Evolutionary conservation across 2,329 filamentous ascomycete species (phyloP), one percentile per base, ranked within the genome.

Genomic region (Myriosclerotinia curreyana): DNA sequence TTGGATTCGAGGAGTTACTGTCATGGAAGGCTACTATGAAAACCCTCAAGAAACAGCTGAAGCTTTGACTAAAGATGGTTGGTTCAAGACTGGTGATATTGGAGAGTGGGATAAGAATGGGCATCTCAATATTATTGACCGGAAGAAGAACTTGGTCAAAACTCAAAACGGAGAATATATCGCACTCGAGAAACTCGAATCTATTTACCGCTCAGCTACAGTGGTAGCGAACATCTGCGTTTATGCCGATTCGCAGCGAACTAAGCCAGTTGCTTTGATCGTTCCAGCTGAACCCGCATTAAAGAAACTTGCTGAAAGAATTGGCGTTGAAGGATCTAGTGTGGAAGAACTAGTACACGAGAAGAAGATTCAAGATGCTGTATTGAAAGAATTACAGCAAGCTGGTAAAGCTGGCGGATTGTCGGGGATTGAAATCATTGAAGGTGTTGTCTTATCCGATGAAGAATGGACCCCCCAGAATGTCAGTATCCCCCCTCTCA

Each of bases 71-170:
- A 76, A 86, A 3, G 95, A 96, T 72, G 92, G 92, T 58, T 98
- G 95, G 95, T 98, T 98, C 84, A 94, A 90, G 83, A 96, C 92
- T 20, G 94, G 94, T 66, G 94, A 98, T 73, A 95, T 98, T 75
- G 94, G 94, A 72, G 91, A 97, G 75, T 95, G 94, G 72, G 88
- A 94, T 76, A 75, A 80, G 52, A 82, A 88, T 67, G 94, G 94
- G 51, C 90, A 96, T 75, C 78, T 98, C 69, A 85, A 83, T 71
- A 88, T 98, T 75, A 93, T 98, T 74, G 94, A 98, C 77, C 91
- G 94, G 71, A 93, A 96, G 86, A 98, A 98, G 87, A 98, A 98
- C 79, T 81, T 98, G 64, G 91, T 98, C 77, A 98, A 98, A 86
- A 93, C 95, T 68, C 85, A 91, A 69, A 92, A 93, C 66, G 94